phyloP scores from a whole-genome alignment of 1,284 basidiomycete species.

The Pseudozyma thailandica region DNA sequence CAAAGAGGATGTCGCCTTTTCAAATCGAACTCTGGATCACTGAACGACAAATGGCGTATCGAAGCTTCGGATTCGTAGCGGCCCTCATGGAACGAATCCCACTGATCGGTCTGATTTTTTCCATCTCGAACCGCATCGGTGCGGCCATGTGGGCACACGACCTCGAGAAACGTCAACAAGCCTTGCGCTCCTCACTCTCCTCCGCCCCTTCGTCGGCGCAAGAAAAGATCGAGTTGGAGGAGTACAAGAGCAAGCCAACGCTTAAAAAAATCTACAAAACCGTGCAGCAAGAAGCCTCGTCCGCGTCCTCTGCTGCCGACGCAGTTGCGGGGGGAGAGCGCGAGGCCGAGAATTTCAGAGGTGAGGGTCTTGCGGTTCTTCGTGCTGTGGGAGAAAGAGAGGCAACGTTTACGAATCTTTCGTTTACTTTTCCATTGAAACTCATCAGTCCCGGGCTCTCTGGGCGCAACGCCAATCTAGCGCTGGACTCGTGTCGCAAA shows the following conservation, averaged over 20 bases:
- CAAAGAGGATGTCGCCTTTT: slow-evolving; percentile 62
- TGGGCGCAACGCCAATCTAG: slow-evolving; percentile 65
- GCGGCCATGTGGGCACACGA: slow-evolving; percentile 68
- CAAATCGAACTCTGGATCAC: slow-evolving; percentile 64
- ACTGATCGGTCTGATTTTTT: slow-evolving; percentile 59
- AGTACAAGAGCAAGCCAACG: slow-evolving; percentile 33
- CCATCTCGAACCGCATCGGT: slow-evolving; percentile 65
- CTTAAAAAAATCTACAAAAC: slow-evolving; percentile 44
- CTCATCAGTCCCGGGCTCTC: slow-evolving; percentile 77
- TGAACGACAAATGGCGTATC: slow-evolving; percentile 59
- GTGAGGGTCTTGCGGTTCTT: slow-evolving; percentile 46
- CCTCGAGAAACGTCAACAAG: slow-evolving; percentile 65
- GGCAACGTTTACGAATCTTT: slow-evolving; percentile 76
- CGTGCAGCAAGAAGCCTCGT: slow-evolving; percentile 5
- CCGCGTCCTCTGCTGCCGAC: background rate
- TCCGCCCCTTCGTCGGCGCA: background rate
- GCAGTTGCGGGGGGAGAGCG: background rate
- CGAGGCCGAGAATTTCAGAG: slow-evolving; percentile 14
- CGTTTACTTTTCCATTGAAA: slow-evolving; percentile 89
- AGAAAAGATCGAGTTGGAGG: slow-evolving; percentile 1
- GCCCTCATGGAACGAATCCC: slow-evolving; percentile 63
- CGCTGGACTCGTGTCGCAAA: slow-evolving; percentile 13
- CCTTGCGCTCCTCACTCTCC: slow-evolving; percentile 18
- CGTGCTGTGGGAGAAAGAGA: background rate
- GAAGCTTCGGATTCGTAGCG: slow-evolving; percentile 60